phyloP scores from a whole-genome alignment of 257 asterid genomes.

The Primulina tabacum region DNA sequence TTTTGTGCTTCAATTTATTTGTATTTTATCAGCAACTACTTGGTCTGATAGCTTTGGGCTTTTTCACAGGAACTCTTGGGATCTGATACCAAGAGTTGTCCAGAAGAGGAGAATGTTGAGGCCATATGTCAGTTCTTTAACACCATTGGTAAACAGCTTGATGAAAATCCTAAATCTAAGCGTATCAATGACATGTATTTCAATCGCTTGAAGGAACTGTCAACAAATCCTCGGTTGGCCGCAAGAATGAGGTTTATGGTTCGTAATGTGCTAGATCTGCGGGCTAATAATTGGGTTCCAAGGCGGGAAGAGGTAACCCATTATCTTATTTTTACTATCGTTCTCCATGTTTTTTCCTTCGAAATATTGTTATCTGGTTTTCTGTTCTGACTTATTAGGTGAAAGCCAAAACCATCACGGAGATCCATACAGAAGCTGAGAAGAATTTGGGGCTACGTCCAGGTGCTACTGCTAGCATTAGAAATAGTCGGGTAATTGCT shows the following conservation, averaged over 20 bases:
- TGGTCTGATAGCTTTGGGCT: slow-evolving; percentile 13
- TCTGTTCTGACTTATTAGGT: slow-evolving; percentile 40
- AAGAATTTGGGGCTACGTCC: slow-evolving; percentile 89
- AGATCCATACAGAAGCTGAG: slow-evolving; percentile 96
- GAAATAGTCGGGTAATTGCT: slow-evolving; percentile 55
- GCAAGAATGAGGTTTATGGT: slow-evolving; percentile 84
- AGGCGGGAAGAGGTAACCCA: slow-evolving; percentile 81
- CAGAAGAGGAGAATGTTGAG: slow-evolving; percentile 95
- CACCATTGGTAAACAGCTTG: slow-evolving; percentile 94
- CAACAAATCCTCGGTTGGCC: slow-evolving; percentile 70
- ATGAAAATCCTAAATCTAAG: slow-evolving; percentile 69
- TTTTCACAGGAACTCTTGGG: slow-evolving; percentile 71
- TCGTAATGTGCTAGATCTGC: slow-evolving; percentile 78
- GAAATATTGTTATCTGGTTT: slow-evolving; percentile 2
- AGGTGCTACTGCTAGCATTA: slow-evolving; percentile 83
- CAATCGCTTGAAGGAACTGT: slow-evolving; percentile 63
- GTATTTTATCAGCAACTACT: neutral
- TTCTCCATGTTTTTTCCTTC: neutral
- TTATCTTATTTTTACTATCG: slow-evolving; percentile 2
- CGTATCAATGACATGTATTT: slow-evolving; percentile 70
- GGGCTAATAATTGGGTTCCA: slow-evolving; percentile 79
- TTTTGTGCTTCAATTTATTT: neutral
- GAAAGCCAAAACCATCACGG: slow-evolving; percentile 86
- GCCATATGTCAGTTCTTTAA: slow-evolving; percentile 92
- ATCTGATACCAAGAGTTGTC: slow-evolving; percentile 58